Evolutionary conservation across 2,329 filamentous ascomycete genomes (phyloP).

Genomic region (Purpureocillium takamizusanense): DNA sequence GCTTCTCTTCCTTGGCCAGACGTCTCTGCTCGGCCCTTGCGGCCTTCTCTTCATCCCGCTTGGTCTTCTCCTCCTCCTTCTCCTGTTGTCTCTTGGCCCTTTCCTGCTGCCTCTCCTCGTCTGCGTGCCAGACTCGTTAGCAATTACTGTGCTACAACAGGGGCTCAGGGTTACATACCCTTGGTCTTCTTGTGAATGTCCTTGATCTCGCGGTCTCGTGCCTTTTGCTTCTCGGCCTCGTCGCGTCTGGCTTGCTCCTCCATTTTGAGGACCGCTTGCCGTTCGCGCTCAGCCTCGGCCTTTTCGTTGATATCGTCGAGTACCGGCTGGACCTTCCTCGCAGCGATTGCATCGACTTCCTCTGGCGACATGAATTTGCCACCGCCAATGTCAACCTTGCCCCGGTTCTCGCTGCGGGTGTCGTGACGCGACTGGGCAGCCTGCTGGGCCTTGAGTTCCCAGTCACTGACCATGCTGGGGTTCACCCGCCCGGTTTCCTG

Average conservation of each 20-base stretch:
- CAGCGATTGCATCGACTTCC: constrained; percentile 73
- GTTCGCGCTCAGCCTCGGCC: constrained; percentile 62
- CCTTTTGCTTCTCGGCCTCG: constrained; percentile 35
- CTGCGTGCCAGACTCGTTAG: constrained; percentile 17
- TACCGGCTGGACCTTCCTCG: constrained; percentile 68
- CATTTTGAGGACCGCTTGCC: constrained; percentile 56
- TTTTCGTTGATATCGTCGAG: constrained; percentile 77
- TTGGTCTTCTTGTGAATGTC: constrained; percentile 46
- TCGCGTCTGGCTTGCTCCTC: constrained; percentile 49
- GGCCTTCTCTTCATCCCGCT: constrained; percentile 43
- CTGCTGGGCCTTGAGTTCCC: constrained; percentile 68
- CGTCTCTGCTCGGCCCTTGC: constrained; percentile 45
- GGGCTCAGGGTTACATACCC: constrained; percentile 37
- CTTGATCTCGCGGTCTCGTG: constrained; percentile 42
- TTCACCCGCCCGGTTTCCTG: constrained; percentile 66
- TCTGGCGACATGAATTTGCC: constrained; percentile 71
- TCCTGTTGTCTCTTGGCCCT: constrained; percentile 15
- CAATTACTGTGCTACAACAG: neutral
- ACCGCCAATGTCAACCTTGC: constrained; percentile 62
- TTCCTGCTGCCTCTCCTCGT: constrained; percentile 35
- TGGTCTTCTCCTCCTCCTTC: constrained; percentile 23
- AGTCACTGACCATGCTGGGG: constrained; percentile 60
- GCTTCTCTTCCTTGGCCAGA: constrained; percentile 41
- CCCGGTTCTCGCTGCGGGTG: constrained; percentile 42
- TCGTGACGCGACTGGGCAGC: constrained; percentile 59